phyloP scores from a whole-genome alignment of 2,329 filamentous ascomycete genomes.

The Ophiostoma triangulosporum region DNA sequence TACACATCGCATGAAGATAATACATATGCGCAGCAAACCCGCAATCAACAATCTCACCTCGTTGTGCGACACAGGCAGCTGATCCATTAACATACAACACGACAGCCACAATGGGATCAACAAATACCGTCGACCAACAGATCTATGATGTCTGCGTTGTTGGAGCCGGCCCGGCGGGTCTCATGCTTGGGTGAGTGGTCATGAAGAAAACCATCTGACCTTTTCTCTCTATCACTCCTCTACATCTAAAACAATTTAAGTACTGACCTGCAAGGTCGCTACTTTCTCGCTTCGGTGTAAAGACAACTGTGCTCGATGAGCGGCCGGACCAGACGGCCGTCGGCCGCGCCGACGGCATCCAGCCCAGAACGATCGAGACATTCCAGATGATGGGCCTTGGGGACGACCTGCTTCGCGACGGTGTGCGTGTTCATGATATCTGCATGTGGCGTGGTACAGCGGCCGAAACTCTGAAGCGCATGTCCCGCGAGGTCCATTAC shows the following conservation, averaged over 20 bases:
- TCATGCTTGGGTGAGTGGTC: slow-evolving; percentile 27
- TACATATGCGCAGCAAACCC: background rate
- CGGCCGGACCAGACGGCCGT: slow-evolving; percentile 21
- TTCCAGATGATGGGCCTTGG: slow-evolving; percentile 57
- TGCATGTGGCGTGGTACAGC: slow-evolving; percentile 53
- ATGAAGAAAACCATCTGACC: slow-evolving; percentile 15
- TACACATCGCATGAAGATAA: too few species aligned
- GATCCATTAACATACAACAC: too few species aligned
- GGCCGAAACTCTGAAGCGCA: slow-evolving; percentile 31
- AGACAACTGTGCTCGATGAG: background rate
- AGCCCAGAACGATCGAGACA: slow-evolving; percentile 68
- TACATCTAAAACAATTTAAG: too few species aligned
- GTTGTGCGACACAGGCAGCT: too few species aligned
- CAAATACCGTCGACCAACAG: background rate
- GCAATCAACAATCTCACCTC: too few species aligned
- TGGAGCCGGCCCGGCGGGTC: slow-evolving; percentile 20
- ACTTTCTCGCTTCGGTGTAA: slow-evolving; percentile 42
- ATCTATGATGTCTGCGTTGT: slow-evolving; percentile 16
- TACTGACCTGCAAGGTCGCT: slow-evolving; percentile 2
- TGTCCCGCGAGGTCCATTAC: slow-evolving; percentile 44
- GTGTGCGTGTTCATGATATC: slow-evolving; percentile 59
- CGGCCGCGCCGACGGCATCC: slow-evolving; percentile 54
- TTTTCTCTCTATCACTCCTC: too few species aligned
- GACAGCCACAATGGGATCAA: background rate
- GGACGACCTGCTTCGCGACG: slow-evolving; percentile 50